Percentiles rank a stretch among this genome's conserved stretches.
Conservation (phyloP, 371 early-diverging fungal species). For the Blakeslea trispora region DNA sequence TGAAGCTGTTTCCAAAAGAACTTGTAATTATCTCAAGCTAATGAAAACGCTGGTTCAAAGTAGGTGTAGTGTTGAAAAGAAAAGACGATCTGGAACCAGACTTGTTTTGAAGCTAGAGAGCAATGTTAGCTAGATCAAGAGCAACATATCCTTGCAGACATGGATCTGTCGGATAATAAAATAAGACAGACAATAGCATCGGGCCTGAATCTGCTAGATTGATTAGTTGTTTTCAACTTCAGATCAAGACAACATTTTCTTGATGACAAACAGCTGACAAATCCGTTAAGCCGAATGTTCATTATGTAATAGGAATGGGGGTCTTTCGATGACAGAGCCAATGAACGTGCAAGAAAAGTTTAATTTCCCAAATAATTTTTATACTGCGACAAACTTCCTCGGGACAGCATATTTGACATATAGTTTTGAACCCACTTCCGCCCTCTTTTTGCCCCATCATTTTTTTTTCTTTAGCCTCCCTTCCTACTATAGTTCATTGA, state of each 20-base stretch:
- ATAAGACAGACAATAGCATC: constrained; percentile 7
- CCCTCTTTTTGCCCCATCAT: too few relatives aligned
- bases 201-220: neutral
- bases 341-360: neutral
- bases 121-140: constrained; percentile 28
- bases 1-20: constrained; percentile 48
- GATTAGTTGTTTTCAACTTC: neutral
- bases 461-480: too few relatives aligned
- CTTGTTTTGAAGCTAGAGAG: constrained; percentile 34
- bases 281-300: neutral
- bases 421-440: too few relatives aligned
- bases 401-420: too few relatives aligned
- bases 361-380: too few relatives aligned
- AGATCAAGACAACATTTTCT: too few relatives aligned
- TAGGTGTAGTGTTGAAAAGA: constrained; percentile 57
- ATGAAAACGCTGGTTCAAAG: too few relatives aligned
- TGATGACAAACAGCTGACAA: neutral
- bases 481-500: too few relatives aligned
- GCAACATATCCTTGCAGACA: constrained; percentile 5
- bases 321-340: neutral
- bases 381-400: too few relatives aligned
- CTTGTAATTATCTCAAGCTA: constrained; percentile 54
- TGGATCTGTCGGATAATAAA: neutral
- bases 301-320: neutral
- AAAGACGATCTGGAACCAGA: constrained; percentile 39